Conservation (phyloP, 1,284 basidiomycete genomes). For the Melampsora allii-populina region DNA sequence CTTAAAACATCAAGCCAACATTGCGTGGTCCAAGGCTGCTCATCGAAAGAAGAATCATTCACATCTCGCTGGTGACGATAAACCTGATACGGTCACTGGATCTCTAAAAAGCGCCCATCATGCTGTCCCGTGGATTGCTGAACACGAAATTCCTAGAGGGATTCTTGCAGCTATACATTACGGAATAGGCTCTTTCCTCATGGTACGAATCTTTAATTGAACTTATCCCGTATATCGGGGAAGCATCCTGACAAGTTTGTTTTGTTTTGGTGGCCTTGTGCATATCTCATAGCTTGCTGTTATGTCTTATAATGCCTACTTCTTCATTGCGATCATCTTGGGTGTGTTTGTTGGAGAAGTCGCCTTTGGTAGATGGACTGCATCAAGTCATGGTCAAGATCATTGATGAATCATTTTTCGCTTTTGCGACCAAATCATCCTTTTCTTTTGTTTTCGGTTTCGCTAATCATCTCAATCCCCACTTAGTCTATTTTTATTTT, state of each 20-base stretch:
- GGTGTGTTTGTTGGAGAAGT: slow-evolving; percentile 30
- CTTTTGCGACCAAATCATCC: too few species aligned
- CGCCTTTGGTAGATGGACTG: slow-evolving; percentile 13
- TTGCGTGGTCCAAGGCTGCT: neutral
- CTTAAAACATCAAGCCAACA: neutral
- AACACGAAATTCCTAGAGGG: slow-evolving; percentile 22
- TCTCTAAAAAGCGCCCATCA: neutral
- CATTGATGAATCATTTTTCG: too few species aligned
- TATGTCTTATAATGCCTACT: slow-evolving; percentile 40
- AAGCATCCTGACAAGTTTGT: neutral
- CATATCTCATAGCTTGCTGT: slow-evolving; percentile 19
- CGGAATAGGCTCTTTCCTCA: slow-evolving; percentile 21
- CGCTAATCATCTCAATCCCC: too few species aligned
- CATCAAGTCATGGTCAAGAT: neutral
- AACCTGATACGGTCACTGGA: too few species aligned
- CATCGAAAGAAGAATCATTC: too few species aligned
- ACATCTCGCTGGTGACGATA: too few species aligned
- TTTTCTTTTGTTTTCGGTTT: too few species aligned
- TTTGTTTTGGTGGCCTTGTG: neutral
- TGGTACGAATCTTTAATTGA: slow-evolving; percentile 4
- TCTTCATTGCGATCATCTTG: slow-evolving; percentile 26
- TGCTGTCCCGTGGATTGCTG: slow-evolving; percentile 8
- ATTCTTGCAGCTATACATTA: slow-evolving; percentile 17
- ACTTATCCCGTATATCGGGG: neutral
- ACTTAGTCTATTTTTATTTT: too few species aligned